These are phyloP conservation scores for Silene noctiflora DNA, from an alignment of 179 eudicot genomes.

Conservation along the genomic window DNA sequence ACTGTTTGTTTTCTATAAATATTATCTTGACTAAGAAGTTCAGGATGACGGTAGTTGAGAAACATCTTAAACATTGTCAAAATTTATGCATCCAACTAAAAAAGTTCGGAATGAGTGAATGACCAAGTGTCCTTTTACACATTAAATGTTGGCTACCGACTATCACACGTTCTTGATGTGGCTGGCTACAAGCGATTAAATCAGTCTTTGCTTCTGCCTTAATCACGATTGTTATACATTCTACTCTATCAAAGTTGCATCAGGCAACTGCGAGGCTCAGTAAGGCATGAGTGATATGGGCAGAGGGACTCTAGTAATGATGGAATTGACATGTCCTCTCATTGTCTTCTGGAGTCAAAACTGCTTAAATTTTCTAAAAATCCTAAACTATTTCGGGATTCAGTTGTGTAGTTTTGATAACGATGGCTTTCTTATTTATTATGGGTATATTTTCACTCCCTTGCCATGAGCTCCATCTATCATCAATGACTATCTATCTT, in stretches of 20 bases:
- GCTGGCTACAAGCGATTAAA: background rate
- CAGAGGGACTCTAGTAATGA: background rate
- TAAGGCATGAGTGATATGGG: background rate
- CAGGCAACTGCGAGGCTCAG: background rate
- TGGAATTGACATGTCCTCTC: background rate
- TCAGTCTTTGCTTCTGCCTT: background rate
- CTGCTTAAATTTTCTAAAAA: background rate
- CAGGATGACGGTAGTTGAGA: background rate
- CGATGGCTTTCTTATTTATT: background rate
- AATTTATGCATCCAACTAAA: background rate
- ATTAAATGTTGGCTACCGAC: background rate
- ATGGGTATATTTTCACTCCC: background rate
- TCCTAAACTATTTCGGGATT: background rate
- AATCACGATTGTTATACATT: background rate
- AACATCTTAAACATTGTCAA: background rate
- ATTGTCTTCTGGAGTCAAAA: background rate
- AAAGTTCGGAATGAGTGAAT: background rate
- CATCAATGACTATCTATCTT: background rate
- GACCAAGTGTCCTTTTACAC: background rate
- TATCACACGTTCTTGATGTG: background rate
- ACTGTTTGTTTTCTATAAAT: background rate
- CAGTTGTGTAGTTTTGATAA: background rate
- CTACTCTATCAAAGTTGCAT: background rate
- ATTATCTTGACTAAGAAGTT: background rate
- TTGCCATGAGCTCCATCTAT: background rate